Evolutionary conservation across 2,329 filamentous ascomycete genomes (phyloP), one percentile per base, ranked within the genome.

Genomic region (Colletotrichum sp.): DNA sequence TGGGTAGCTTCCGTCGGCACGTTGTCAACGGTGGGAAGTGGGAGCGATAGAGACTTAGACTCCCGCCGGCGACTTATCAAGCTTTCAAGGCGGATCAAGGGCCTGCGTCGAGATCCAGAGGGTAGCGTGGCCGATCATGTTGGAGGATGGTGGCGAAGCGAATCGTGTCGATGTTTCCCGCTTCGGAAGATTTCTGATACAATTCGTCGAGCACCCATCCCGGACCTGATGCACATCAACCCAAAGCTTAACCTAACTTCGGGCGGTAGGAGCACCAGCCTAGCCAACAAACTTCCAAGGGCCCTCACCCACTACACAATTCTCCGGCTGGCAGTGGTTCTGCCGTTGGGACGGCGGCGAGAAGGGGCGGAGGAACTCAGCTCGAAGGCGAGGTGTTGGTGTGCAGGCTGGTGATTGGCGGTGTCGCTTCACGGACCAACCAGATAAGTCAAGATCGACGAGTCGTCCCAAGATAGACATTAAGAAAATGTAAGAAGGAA

Each of bases 241-340:
- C 18, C n/a, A 74, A 68, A 75, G 21, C 48, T 60, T 65, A 75
- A 75, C 64, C 30, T 65, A 39, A 43, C 48, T 73, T 39, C 48
- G 26, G 52, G 14, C 21, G 6, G 43, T 52, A 52, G 43, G 26
- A 26, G 30, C n/a, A 21, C 18, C 28, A 52, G 36, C 18, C 9
- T 9, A 34, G 28, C 26, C 26, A 21, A 9, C 18, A 43, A 36
- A 6, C n/a, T 55, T 18, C 39, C 18, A n/a, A 48, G 28, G 26
- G 43, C 9, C 6, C 28, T 26, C 14, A 6, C 12, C 28, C 26
- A 55, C 34, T 30, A 1, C 55, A 26, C 8, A 13, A 18, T 59
- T 32, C 24, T 26, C 14, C 12, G 16, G 30, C 21, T 30, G 21
- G 21, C 16, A 52, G n/a, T 52, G n/a, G 43, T 52, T 0, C 48